Evolutionary conservation across 192 early-diverging fungal species (phyloP).

Genomic region (Gigaspora rosea): DNA sequence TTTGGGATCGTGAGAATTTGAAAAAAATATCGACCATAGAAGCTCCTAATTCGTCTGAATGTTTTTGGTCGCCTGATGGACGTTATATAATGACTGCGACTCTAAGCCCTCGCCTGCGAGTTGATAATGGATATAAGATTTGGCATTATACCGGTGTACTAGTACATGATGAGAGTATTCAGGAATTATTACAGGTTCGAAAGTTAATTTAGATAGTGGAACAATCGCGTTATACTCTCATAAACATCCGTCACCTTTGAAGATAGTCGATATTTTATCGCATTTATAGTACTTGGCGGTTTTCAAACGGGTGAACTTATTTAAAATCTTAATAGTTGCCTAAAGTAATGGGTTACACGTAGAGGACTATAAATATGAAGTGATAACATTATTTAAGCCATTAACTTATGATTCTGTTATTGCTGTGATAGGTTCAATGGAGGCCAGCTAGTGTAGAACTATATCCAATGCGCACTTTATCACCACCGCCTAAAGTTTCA

Average conservation of each 20-base stretch:
- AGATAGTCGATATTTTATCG: too few species aligned
- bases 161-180: slow-evolving; percentile 71
- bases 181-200: slow-evolving; percentile 85
- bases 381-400: too few species aligned
- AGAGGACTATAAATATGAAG: too few species aligned
- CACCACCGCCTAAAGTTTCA: slow-evolving; percentile 67
- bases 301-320: too few species aligned
- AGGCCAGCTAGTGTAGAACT: slow-evolving; percentile 61
- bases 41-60: slow-evolving; percentile 81
- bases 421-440: slow-evolving; percentile 51
- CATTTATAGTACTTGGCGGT: neutral
- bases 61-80: slow-evolving; percentile 93
- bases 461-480: slow-evolving; percentile 82
- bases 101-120: slow-evolving; percentile 89
- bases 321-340: too few species aligned
- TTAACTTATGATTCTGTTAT: neutral
- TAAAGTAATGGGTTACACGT: too few species aligned
- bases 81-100: slow-evolving; percentile 92
- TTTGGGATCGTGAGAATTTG: slow-evolving; percentile 90
- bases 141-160: slow-evolving; percentile 94
- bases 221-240: neutral
- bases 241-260: too few species aligned
- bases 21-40: slow-evolving; percentile 81
- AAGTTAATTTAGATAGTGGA: too few species aligned
- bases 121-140: slow-evolving; percentile 96